A percentile compares a stretch with the other conserved stretches of the same genome.
These are phyloP conservation scores for Populus ilicifolia DNA, from an alignment of 345 rosid species.

Conservation along the genomic window DNA sequence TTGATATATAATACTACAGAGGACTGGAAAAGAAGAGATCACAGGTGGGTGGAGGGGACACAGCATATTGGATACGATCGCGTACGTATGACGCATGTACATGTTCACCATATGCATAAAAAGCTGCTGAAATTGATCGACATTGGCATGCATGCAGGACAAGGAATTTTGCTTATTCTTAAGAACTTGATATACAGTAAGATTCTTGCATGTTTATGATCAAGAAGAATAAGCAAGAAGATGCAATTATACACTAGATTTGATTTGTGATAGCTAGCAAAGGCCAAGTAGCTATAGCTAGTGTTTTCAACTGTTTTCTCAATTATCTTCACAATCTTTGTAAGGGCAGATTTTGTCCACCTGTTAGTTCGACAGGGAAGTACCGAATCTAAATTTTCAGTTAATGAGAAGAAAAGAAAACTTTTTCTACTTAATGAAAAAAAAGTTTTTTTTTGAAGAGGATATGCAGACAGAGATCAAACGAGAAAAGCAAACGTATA, in stretches of 20 bases:
- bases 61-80: not conserved
- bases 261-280: not conserved
- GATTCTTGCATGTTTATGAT: constrained; percentile 8
- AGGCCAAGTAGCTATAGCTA: not conserved
- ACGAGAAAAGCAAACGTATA: not conserved
- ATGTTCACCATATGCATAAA: not conserved
- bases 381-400: not conserved
- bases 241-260: not conserved
- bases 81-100: not conserved
- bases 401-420: not conserved
- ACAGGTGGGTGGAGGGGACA: not conserved
- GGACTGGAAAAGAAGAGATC: not conserved
- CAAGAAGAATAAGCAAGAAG: constrained; percentile 1
- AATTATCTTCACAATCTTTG: not conserved
- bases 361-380: not conserved
- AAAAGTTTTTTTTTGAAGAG: not conserved
- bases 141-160: constrained; percentile 14
- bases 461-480: not conserved
- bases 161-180: constrained; percentile 18
- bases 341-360: constrained; percentile 10
- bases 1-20: not conserved
- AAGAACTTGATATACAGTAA: not conserved
- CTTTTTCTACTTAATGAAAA: too few species aligned
- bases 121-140: constrained; percentile 16
- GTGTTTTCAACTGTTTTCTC: not conserved